Base-by-base conservation (phyloP, 768 basidiomycete genomes). In the Suillus weaverae region DNA sequence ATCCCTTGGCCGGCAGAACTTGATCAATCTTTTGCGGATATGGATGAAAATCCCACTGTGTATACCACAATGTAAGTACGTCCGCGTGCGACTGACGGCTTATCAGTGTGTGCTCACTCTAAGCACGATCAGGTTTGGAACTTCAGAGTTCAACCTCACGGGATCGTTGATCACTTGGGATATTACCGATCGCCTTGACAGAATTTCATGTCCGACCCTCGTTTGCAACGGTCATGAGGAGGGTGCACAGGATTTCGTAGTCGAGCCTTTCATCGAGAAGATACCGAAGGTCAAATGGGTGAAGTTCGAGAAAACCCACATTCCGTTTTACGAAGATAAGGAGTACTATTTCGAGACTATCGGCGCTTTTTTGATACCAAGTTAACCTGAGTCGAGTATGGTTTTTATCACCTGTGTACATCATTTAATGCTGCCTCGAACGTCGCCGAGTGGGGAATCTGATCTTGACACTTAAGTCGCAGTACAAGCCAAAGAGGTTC, bases 121-220 rank as follows among this genome's bases (percentile, higher is more conserved):
- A 18, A 30, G 16, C 16, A 16, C 7, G 48, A 46, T 51, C 36
- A 72, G 69, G 64, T 16, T 70, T 53, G 63, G 71, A 51, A 13
- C 74, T 8, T 76, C 77, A n/a, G 80, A 81, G 67, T 81, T 81
- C 67, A 72, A 72, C 36, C 76, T 79, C 35, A 73, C 77, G 13
- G 81, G 81, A 0, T 72, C 80, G 1, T 62, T 86, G 51, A 81
- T 81, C 68, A 67, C 74, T 2, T 87, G 85, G 85, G 71, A 77
- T 20, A 78, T 84, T 61, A 69, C 83, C 22, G 79, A 81, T 41
- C 74, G 79, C 10, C 71, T 85, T 11, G 73, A 78, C 65, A 78
- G 72, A 3, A 81, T 85, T 38, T 48, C 62, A 6, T 73, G 74
- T 11, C 75, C 79, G 1, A 80, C 80, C 0, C 72, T 86, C 35